Evolutionary conservation across 2,329 filamentous ascomycete genomes (phyloP).

Genomic region (Dothiorella sarmentorum): DNA sequence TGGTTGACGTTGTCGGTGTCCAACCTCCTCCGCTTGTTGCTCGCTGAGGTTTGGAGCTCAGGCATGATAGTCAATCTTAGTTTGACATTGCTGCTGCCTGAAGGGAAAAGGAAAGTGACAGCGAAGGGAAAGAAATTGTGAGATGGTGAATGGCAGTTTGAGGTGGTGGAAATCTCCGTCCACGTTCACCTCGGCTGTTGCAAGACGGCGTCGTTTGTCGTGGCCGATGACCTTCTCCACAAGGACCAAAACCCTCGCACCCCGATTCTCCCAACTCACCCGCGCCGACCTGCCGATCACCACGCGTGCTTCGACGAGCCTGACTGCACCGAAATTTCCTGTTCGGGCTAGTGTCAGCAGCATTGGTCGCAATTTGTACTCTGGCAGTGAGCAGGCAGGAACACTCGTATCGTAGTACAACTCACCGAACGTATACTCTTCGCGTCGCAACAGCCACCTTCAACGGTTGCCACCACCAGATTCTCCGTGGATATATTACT

Average conservation of each 20-base stretch:
- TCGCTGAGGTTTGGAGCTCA: not conserved
- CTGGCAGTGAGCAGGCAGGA: no score
- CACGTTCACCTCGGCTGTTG: slow-evolving; percentile 3
- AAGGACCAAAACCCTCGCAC: no score
- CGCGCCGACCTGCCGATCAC: not conserved
- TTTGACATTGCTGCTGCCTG: not conserved
- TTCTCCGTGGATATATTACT: not conserved
- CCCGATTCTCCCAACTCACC: not conserved
- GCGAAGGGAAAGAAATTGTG: not conserved
- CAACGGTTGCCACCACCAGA: not conserved
- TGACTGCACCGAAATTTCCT: not conserved
- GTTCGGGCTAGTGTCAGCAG: slow-evolving; percentile 8
- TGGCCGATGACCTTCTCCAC: not conserved
- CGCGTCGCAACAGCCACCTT: not conserved
- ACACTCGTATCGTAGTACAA: not conserved
- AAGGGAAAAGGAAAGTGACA: not conserved
- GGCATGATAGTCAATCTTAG: not conserved
- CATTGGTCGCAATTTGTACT: no score
- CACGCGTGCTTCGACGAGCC: not conserved
- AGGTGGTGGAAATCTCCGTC: not conserved
- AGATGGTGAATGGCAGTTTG: not conserved
- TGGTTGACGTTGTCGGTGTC: not conserved
- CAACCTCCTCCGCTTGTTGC: not conserved
- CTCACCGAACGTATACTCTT: slow-evolving; percentile 6
- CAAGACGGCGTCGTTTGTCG: not conserved